phyloP scores from a whole-genome alignment of 495 filamentous ascomycete species.

The Pyrenopolyporus hunteri region DNA sequence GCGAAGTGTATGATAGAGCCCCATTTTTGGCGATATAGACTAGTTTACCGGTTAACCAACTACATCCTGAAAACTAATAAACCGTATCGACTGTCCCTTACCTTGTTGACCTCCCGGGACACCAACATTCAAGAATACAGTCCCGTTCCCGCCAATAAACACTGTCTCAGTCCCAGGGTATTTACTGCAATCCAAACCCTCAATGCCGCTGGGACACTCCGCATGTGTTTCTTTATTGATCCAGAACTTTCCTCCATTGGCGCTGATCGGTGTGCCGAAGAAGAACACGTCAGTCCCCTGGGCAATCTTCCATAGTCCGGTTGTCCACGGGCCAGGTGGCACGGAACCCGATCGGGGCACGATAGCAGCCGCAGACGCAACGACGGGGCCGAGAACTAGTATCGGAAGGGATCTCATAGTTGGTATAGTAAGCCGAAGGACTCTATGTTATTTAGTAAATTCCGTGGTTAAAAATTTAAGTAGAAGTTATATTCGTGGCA shows the following conservation, averaged over 20 bases:
- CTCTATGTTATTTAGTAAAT: too few species aligned
- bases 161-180: slow-evolving; percentile 27
- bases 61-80: background rate
- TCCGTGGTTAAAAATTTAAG: too few species aligned
- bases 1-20: slow-evolving; percentile 28
- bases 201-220: slow-evolving; percentile 20
- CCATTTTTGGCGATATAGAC: slow-evolving; percentile 31
- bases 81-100: too few species aligned
- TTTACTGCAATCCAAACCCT: slow-evolving; percentile 23
- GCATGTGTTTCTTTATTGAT: slow-evolving; percentile 23
- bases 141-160: slow-evolving; percentile 23
- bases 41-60: background rate
- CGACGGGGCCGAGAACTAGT: slow-evolving; percentile 5
- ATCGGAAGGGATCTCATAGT: slow-evolving; percentile 19
- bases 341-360: background rate
- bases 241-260: slow-evolving; percentile 33
- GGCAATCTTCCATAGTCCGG: slow-evolving; percentile 24
- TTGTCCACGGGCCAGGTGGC: slow-evolving; percentile 15
- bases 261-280: slow-evolving; percentile 20
- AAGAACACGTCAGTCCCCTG: slow-evolving; percentile 21
- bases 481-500: background rate
- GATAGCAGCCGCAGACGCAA: background rate
- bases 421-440: too few species aligned
- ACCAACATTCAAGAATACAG: slow-evolving; percentile 22
- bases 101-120: slow-evolving; percentile 38